Base-by-base conservation (phyloP, 2,329 filamentous ascomycete genomes). In the Fusarium goolgardi region DNA sequence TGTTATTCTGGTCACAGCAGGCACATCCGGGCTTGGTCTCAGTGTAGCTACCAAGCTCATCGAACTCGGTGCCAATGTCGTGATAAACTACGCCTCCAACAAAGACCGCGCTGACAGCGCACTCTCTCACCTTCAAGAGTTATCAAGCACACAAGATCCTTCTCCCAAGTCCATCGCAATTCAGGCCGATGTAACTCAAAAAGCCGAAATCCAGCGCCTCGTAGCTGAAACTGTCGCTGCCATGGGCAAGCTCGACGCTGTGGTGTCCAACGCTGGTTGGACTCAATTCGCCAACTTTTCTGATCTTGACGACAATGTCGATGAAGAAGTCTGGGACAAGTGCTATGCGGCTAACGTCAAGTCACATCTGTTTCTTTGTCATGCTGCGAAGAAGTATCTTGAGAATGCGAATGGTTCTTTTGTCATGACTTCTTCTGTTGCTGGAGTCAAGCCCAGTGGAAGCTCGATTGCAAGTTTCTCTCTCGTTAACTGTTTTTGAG, bases 281-380 rank as follows among this genome's bases (percentile, higher is more conserved):
- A 63, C 59, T 4, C 39, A 63, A 13, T 63, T 63, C 13, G 50
- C 59, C 2, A 18, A 63, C 3, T 63, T 63, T 7, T 18, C 21
- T 5, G 16, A 63, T 3, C 20, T 63, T 0, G 58, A 63, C 0
- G 59, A 63, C 13, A 63, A 63, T 2, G 59, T 63, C 1, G 50
- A 63, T n/a, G 58, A 63, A 3, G 50, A 57, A 3, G 58, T 63
- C 3, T 63, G 58, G 59, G 59, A 63, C 11, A 53, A 34, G 1
- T 63, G 59, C 1, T 63, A 63, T 6, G 58, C 59, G 1, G 59
- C 59, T 0, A 63, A 63, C 23, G 59, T 63, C 21, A 63, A 63
- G 6, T 63, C 59, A 0, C 59, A 63, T 1, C 4, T 63, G 9
- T 63, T 63, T 2, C 58, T 63, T 12, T 43, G 49, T 0, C 59